These are phyloP conservation scores for Spizellomyces punctatus DNA, from an alignment of 192 early-diverging fungal species.

Conservation along the genomic window DNA sequence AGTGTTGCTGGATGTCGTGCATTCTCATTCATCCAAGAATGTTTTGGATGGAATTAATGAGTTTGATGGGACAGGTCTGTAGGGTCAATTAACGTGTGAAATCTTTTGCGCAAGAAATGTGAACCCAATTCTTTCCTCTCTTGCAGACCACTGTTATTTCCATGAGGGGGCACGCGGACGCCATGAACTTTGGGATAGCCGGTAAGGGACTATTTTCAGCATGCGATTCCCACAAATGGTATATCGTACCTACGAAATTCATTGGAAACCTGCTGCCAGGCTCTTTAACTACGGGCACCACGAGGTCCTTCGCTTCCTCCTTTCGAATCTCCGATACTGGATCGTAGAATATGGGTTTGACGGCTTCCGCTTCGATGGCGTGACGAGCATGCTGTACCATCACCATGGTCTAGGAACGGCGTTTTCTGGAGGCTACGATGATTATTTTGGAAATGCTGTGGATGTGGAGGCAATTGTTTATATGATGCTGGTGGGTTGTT, in stretches of 20 bases:
- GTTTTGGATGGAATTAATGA: slow-evolving; percentile 90
- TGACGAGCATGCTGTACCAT: slow-evolving; percentile 93
- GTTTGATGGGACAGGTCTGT: slow-evolving; percentile 82
- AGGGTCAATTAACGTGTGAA: not conserved
- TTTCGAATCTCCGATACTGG: slow-evolving; percentile 95
- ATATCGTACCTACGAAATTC: too few relatives aligned
- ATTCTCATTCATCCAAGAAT: slow-evolving; percentile 96
- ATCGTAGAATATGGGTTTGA: slow-evolving; percentile 88
- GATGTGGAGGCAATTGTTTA: slow-evolving; percentile 88
- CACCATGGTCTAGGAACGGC: slow-evolving; percentile 95
- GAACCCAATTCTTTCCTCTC: not conserved
- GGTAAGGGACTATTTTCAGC: slow-evolving; percentile 10
- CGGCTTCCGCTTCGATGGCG: slow-evolving; percentile 98
- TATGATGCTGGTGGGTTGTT: slow-evolving; percentile 70
- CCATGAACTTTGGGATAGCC: slow-evolving; percentile 90
- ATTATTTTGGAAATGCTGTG: slow-evolving; percentile 85
- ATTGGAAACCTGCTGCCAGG: slow-evolving; percentile 41
- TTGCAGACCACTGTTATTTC: slow-evolving; percentile 89
- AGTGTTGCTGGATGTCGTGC: slow-evolving; percentile 92
- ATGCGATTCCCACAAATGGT: not conserved
- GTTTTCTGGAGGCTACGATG: slow-evolving; percentile 90
- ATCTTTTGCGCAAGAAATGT: not conserved
- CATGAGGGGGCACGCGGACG: slow-evolving; percentile 82
- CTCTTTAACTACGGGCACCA: slow-evolving; percentile 95
- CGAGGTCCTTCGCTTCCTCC: slow-evolving; percentile 89